Evolutionary conservation across 2,329 filamentous ascomycete species (phyloP).

Genomic region (Samsoniella hepiali): DNA sequence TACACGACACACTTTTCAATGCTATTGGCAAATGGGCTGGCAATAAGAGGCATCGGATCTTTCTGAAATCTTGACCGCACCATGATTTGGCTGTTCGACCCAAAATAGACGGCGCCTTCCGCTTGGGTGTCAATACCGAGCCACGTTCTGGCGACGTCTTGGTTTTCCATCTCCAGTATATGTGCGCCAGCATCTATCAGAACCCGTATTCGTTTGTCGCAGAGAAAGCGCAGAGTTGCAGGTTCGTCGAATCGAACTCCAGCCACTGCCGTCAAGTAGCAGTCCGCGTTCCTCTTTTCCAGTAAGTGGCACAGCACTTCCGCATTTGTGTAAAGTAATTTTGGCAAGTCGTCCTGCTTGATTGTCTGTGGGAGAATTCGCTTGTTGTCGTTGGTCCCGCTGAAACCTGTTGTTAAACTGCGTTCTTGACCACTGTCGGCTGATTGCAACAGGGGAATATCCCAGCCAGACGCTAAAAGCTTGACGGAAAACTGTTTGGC

Average conservation of each 20-base stretch:
- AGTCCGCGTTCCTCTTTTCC: constrained; percentile 47
- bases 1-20: constrained; percentile 53
- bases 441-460: constrained; percentile 50
- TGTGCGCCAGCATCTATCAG: constrained; percentile 64
- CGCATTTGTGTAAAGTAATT: constrained; percentile 58
- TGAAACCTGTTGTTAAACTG: constrained; percentile 62
- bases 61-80: constrained; percentile 31
- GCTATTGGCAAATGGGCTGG: constrained; percentile 53
- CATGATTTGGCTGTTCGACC: constrained; percentile 28
- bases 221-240: constrained; percentile 43
- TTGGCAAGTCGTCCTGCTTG: constrained; percentile 55
- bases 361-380: constrained; percentile 59
- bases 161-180: constrained; percentile 59
- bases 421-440: neutral
- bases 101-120: constrained; percentile 54
- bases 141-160: constrained; percentile 48
- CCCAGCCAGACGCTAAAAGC: constrained; percentile 65
- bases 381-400: constrained; percentile 66
- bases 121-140: constrained; percentile 43
- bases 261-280: constrained; percentile 30
- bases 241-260: constrained; percentile 19
- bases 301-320: constrained; percentile 60
- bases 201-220: constrained; percentile 41
- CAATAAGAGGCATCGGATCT: constrained; percentile 47
- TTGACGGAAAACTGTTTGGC: constrained; percentile 64